Conservation (phyloP, 495 filamentous ascomycete species). For the Annulohypoxylon nitens region DNA sequence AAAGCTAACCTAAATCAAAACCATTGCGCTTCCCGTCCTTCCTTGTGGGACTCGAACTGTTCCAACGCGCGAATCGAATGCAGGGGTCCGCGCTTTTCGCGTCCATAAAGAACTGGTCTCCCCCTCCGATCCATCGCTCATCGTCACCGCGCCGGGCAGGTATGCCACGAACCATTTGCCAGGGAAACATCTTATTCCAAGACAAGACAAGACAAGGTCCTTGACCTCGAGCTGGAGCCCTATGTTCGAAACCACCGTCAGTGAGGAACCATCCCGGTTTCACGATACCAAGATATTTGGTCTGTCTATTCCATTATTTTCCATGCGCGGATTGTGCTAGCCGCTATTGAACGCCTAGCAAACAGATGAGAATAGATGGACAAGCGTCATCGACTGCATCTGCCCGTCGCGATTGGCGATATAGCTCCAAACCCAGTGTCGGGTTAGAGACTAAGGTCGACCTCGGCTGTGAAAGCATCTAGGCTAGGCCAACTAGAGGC, state of each 20-base stretch:
- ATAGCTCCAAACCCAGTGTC: constrained; percentile 4
- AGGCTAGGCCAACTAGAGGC: constrained; percentile 13
- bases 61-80: constrained; percentile 41
- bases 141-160: constrained; percentile 28
- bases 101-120: constrained; percentile 43
- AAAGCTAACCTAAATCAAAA: constrained; percentile 14
- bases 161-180: constrained; percentile 38
- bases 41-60: constrained; percentile 42
- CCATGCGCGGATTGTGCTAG: constrained; percentile 27
- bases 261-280: constrained; percentile 3
- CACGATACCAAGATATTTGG: constrained; percentile 5
- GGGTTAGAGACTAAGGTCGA: constrained; percentile 20
- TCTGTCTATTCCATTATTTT: background rate
- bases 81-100: constrained; percentile 50
- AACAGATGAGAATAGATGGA: constrained; percentile 29
- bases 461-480: constrained; percentile 15
- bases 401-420: constrained; percentile 14
- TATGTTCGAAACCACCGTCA: constrained; percentile 1
- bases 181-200: constrained; percentile 20
- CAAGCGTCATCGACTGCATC: constrained; percentile 38
- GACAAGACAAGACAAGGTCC: constrained; percentile 32
- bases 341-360: constrained; percentile 24
- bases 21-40: constrained; percentile 13
- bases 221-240: constrained; percentile 8
- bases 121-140: constrained; percentile 36